Conservation (phyloP, 2,329 filamentous ascomycete genomes). For the Blastomyces gilchristii region DNA sequence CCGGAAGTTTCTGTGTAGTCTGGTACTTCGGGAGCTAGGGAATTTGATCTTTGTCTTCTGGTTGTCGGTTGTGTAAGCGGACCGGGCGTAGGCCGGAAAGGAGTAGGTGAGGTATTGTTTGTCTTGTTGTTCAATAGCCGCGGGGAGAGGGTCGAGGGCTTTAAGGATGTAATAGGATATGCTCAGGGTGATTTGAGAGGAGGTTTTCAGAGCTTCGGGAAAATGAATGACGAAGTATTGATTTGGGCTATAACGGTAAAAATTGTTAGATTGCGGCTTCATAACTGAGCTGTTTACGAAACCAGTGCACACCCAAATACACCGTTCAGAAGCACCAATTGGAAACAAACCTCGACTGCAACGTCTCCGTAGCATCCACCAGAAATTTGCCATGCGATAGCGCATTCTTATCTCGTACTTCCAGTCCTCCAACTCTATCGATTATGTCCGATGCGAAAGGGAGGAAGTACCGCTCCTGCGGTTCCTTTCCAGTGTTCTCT, state of each 20-base stretch:
- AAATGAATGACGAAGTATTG: slow-evolving; percentile 82
- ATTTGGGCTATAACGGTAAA: slow-evolving; percentile 43
- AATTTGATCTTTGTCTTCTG: slow-evolving; percentile 98
- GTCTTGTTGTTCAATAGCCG: slow-evolving; percentile 70
- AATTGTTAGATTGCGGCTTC: slow-evolving; percentile 18
- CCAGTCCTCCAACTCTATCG: slow-evolving; percentile 68
- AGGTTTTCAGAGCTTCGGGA: slow-evolving; percentile 62
- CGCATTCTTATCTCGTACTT: slow-evolving; percentile 88
- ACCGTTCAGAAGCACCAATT: slow-evolving; percentile 37
- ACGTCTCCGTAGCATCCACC: slow-evolving; percentile 53
- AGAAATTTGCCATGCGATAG: slow-evolving; percentile 55
- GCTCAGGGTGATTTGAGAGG: slow-evolving; percentile 70
- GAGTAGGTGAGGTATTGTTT: slow-evolving; percentile 77
- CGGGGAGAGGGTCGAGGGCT: slow-evolving; percentile 69
- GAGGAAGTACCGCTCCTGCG: slow-evolving; percentile 84
- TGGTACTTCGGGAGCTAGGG: slow-evolving; percentile 60
- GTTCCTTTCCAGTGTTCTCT: slow-evolving; percentile 68
- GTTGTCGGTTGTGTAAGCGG: slow-evolving; percentile 74
- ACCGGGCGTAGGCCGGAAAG: slow-evolving; percentile 76
- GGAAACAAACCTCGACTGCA: slow-evolving; percentile 37
- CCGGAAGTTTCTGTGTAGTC: slow-evolving; percentile 69
- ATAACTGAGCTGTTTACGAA: background rate
- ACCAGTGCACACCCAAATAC: slow-evolving; percentile 26
- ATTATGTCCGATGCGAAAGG: slow-evolving; percentile 72
- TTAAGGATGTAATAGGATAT: slow-evolving; percentile 77